These are phyloP conservation scores for Calocera viscosa DNA, from an alignment of 768 basidiomycete species.

Conservation along the genomic window DNA sequence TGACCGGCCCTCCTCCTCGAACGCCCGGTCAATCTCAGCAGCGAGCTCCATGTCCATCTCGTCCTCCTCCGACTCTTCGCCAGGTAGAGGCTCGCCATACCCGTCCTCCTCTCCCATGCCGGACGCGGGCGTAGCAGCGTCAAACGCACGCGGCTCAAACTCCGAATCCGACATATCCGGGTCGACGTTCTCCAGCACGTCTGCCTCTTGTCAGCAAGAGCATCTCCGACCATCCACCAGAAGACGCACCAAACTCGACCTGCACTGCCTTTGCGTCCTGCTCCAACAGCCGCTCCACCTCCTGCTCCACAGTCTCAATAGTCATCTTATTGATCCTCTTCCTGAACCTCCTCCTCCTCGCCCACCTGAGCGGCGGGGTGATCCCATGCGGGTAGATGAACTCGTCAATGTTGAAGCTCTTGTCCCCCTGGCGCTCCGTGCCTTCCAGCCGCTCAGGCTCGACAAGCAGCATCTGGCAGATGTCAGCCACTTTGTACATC, in stretches of 20 bases:
- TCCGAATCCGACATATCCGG: slow-evolving; percentile 85
- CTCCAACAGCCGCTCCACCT: slow-evolving; percentile 75
- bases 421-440: slow-evolving; percentile 19
- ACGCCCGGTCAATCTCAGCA: slow-evolving; percentile 73
- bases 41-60: slow-evolving; percentile 84
- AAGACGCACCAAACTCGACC: slow-evolving; percentile 56
- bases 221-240: slow-evolving; percentile 7
- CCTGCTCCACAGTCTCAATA: slow-evolving; percentile 88
- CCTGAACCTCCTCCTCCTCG: slow-evolving; percentile 81
- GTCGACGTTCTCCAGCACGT: slow-evolving; percentile 79
- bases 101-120: slow-evolving; percentile 40
- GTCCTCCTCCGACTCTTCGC: slow-evolving; percentile 45
- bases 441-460: background rate
- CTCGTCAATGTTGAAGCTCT: slow-evolving; percentile 78
- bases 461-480: slow-evolving; percentile 63
- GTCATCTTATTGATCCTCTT: slow-evolving; percentile 82
- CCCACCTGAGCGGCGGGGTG: slow-evolving; percentile 83
- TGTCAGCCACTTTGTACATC: slow-evolving; percentile 97
- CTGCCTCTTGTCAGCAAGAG: slow-evolving; percentile 29
- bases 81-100: slow-evolving; percentile 33
- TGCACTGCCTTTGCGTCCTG: slow-evolving; percentile 64
- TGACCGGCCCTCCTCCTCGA: slow-evolving; percentile 34
- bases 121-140: slow-evolving; percentile 61
- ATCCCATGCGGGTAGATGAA: slow-evolving; percentile 97
- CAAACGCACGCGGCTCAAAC: slow-evolving; percentile 56